Percentiles rank a stretch among this genome's conserved stretches.
Conservation (phyloP, 371 early-diverging fungal genomes). For the Chytridiales sp. region DNA sequence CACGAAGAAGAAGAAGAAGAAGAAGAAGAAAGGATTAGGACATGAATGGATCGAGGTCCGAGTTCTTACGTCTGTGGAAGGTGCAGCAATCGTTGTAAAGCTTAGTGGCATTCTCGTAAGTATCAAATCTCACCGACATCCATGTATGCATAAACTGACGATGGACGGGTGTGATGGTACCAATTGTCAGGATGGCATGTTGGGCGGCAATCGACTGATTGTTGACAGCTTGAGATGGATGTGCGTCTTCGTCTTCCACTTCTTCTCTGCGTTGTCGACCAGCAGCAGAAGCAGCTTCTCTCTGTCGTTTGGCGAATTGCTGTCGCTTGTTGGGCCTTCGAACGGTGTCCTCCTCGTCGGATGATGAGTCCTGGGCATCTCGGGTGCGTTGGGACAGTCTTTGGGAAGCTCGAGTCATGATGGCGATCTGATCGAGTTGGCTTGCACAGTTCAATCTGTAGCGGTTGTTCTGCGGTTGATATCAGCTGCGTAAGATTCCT, state of each 20-base stretch:
- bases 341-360: not conserved
- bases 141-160: conserved; percentile 17
- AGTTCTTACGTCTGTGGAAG: conserved; percentile 4
- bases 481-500: no score
- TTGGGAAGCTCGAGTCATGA: no score
- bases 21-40: no score
- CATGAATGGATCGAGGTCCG: no score
- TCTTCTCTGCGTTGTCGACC: not conserved
- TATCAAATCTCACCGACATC: conserved; percentile 7
- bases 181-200: not conserved
- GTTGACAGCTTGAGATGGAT: not conserved
- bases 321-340: not conserved
- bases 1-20: no score
- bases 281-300: not conserved
- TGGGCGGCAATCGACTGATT: no score
- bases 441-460: no score
- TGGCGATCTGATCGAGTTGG: no score
- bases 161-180: not conserved
- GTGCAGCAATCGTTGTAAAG: conserved; percentile 14
- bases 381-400: no score
- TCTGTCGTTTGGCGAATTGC: not conserved
- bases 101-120: not conserved
- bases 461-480: no score
- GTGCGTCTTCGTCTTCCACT: not conserved
- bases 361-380: no score